Base-by-base conservation (phyloP, 768 basidiomycete species). In the Lactifluus subvellereus region DNA sequence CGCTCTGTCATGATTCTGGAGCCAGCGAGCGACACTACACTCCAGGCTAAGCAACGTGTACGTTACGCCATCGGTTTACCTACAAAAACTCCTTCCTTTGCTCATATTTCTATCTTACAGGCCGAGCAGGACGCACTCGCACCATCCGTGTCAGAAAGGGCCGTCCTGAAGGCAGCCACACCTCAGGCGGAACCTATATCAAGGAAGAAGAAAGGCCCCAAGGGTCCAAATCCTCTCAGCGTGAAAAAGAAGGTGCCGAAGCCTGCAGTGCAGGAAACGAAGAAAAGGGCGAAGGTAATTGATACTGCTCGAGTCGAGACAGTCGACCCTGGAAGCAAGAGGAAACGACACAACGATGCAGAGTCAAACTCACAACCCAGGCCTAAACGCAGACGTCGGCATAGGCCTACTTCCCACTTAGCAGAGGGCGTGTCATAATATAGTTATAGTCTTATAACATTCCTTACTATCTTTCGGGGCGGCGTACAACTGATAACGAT, bases 1-100 rank as follows among this genome's bases (percentile, higher is more conserved):
- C 89, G 91, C 37, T 85, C 91, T 1, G 96, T 98, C 11, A 86
- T 97, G 83, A 84, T 99, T 20, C 80, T 98, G 30, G 94, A 96
- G 73, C 92, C 93, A 7, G 91, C 93, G 0, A 91, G 89, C 66
- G 84, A 90, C 60, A 79, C 79, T 3, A 98, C 94, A 1, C 70
- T 93, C 11, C 71, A 78, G 57, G 79, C 79, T 49, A 98, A 98
- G 73, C 78, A 80, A 56, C 69, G 73, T 69, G 90, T 84, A 68
- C 60, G 80, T 73, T 38, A 5, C 32, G 20, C 48, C 51, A n/a
- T 42, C 14, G 37, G 37, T 33, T 48, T 38, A 10, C 50, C n/a
- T 30, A 9, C 32, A 49, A n/a, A 45, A 6, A 2, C 32, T 13
- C 4, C 35, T 13, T n/a, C 7, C 30, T 32, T 20, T 35, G 30